Conservation (phyloP, 176 grass and related monocot genomes). For the Triticum timopheevii region DNA sequence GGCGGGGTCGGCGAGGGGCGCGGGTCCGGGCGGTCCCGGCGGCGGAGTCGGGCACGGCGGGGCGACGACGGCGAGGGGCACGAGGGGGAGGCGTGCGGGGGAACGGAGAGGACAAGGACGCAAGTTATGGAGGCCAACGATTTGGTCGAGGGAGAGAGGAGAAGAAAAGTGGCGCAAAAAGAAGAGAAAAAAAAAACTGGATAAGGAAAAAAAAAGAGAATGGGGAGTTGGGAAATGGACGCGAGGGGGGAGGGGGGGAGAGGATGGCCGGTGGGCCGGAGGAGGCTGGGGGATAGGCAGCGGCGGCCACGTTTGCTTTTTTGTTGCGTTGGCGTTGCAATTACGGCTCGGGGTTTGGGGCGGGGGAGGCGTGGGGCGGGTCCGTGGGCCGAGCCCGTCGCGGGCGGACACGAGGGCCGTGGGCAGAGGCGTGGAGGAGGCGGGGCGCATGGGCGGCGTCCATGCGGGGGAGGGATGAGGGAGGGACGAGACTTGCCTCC, state of each 20-base stretch:
- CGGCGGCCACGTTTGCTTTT: not conserved
- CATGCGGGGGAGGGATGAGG: not conserved
- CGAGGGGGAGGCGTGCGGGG: not conserved
- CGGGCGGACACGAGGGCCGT: not conserved
- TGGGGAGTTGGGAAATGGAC: constrained; percentile 9
- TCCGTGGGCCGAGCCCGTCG: not conserved
- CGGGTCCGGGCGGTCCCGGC: constrained; percentile 10
- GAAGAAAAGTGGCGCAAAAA: not conserved
- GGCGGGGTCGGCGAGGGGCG: constrained; percentile 12
- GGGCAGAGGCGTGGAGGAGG: not conserved
- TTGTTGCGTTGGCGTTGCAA: constrained; percentile 13
- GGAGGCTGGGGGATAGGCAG: not conserved
- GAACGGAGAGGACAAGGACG: not conserved
- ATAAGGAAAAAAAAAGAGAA: not conserved
- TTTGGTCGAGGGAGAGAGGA: not conserved
- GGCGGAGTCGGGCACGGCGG: constrained; percentile 21
- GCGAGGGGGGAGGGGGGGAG: not conserved
- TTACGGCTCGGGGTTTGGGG: not conserved
- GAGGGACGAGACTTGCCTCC: too few species aligned
- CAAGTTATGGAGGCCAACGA: constrained; percentile 7
- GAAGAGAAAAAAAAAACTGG: not conserved
- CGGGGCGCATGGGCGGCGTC: not conserved
- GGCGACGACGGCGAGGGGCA: not conserved
- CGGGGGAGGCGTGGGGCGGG: not conserved
- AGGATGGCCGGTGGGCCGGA: not conserved